Conservation (phyloP, 441 rosid species). For the Mallotus japonicus region DNA sequence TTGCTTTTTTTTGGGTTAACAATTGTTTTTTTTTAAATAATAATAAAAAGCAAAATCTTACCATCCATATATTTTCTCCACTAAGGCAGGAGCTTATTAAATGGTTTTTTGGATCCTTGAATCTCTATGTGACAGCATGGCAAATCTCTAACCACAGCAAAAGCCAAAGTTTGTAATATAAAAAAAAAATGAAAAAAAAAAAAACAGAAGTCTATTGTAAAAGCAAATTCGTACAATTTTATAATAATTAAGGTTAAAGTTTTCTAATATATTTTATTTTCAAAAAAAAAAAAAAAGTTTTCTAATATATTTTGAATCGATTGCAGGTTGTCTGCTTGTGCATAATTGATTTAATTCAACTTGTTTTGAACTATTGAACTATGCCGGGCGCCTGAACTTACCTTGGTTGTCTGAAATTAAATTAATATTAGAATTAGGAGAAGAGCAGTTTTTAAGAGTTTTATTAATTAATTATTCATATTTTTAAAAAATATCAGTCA, state of each 20-base stretch:
- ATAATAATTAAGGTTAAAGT: slow-evolving; percentile 1
- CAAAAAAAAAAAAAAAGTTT: too few relatives aligned
- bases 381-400: background rate
- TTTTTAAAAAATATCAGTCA: background rate
- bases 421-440: background rate
- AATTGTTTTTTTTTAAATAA: too few relatives aligned
- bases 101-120: background rate
- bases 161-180: background rate
- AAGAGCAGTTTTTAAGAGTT: background rate
- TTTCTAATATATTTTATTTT: background rate
- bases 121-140: background rate
- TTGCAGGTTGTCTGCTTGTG: background rate
- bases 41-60: background rate
- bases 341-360: background rate
- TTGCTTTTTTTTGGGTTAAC: too few relatives aligned
- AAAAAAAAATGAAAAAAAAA: background rate
- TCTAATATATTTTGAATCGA: background rate
- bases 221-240: background rate
- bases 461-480: background rate
- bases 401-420: background rate
- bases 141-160: background rate
- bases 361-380: background rate
- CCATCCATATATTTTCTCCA: slow-evolving; percentile 1
- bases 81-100: background rate
- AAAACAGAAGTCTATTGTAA: background rate